Percentiles rank a stretch among this genome's conserved stretches.
phyloP scores from a whole-genome alignment of 2,329 filamentous ascomycete genomes.

The Magnaporthiopsis poae region DNA sequence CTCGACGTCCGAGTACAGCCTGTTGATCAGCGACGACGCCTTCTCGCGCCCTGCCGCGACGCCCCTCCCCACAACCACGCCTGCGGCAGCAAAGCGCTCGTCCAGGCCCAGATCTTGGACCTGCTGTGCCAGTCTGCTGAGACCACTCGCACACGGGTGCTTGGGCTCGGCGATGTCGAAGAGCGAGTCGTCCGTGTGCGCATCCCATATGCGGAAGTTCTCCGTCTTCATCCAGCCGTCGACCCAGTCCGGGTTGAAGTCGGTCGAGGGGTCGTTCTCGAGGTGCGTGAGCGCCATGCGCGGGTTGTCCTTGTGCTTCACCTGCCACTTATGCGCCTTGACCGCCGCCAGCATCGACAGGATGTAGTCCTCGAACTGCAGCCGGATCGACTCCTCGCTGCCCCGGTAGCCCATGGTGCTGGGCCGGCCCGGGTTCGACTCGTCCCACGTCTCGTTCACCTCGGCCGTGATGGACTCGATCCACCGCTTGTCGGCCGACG shows the following conservation, averaged over 20 bases:
- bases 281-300: constrained; percentile 53
- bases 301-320: constrained; percentile 43
- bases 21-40: constrained; percentile 77
- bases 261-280: constrained; percentile 73
- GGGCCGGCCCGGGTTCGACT: constrained; percentile 76
- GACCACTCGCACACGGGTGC: constrained; percentile 84
- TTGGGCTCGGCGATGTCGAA: constrained; percentile 91
- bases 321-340: constrained; percentile 72
- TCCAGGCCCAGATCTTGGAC: constrained; percentile 90
- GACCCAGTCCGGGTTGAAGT: constrained; percentile 78
- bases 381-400: constrained; percentile 91
- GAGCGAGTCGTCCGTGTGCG: constrained; percentile 70
- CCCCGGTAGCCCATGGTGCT: constrained; percentile 91
- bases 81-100: constrained; percentile 72
- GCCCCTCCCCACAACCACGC: constrained; percentile 79
- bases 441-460: constrained; percentile 94
- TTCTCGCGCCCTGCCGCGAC: constrained; percentile 81
- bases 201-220: constrained; percentile 83
- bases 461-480: constrained; percentile 91
- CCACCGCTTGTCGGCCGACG: constrained; percentile 83
- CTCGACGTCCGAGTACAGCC: constrained; percentile 84
- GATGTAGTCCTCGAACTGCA: constrained; percentile 95
- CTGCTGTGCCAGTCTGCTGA: constrained; percentile 79
- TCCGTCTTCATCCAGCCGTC: constrained; percentile 80
- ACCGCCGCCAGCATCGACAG: constrained; percentile 77